phyloP scores from a whole-genome alignment of 306 rosid species.

The Myrica gale region DNA sequence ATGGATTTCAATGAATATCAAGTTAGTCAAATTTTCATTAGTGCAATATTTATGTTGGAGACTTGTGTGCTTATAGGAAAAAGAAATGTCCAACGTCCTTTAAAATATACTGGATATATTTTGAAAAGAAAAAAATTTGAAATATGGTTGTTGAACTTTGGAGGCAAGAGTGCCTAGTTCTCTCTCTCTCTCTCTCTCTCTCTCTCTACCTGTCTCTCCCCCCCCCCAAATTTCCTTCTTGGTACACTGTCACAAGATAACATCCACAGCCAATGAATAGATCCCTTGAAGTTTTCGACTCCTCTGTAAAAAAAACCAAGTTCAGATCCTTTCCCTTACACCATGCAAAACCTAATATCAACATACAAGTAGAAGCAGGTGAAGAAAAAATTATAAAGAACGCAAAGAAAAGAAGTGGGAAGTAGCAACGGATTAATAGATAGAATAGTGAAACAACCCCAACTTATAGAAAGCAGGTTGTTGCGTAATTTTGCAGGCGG shows the following conservation, averaged over 20 bases:
- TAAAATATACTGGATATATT: not conserved
- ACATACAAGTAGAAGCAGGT: not conserved
- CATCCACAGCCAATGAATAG: not conserved
- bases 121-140: not conserved
- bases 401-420: not conserved
- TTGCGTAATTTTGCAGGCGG: not conserved
- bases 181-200: too few species aligned
- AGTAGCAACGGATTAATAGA: not conserved
- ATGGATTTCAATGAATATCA: not conserved
- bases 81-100: not conserved
- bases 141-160: not conserved
- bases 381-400: not conserved
- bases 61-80: not conserved
- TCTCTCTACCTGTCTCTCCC: too few species aligned
- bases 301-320: not conserved
- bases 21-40: not conserved
- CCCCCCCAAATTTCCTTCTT: not conserved
- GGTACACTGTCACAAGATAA: not conserved
- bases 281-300: not conserved
- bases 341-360: not conserved
- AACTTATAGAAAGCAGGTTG: not conserved
- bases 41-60: not conserved
- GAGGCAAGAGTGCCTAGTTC: not conserved
- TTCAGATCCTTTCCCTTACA: not conserved
- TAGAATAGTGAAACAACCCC: not conserved